Base-by-base conservation (phyloP, 2,329 filamentous ascomycete genomes). In the Hypomyces rosellus region DNA sequence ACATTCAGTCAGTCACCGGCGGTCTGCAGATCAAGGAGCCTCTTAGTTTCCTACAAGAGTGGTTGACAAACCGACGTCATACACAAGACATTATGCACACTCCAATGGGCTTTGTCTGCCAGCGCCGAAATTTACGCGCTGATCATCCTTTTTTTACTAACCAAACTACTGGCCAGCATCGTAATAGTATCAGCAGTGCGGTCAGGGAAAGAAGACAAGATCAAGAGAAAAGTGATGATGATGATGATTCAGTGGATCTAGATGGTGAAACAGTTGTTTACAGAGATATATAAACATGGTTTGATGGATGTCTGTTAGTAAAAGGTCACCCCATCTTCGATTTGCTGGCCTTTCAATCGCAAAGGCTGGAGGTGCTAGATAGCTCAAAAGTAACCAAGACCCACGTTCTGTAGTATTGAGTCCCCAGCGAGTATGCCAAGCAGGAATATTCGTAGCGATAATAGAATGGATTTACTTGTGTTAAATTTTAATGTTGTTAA, bases 11-110 rank as follows among this genome's bases (percentile, higher is more conserved):
- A 14, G 36, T 38, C 36, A n/a, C 41, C n/a, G n/a, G 33, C 5
- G 52, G 47, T 33, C 9, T 55, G 6, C 25, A 22, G 22, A 37
- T 50, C 12, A 15, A 48, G n/a, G 25, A 69, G n/a, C 70, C 71
- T 0, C 55, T 72, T 3, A 64, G 58, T 1, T 80, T 80, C 56
- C 56, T 83, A 0, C 67, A 75, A 8, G 78, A 83, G 37, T 84
- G 79, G 80, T 62, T 83, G 1, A 63, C 74, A 0, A 50, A 77
- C 1, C 69, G 75, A 0, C 73, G 80, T 2, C 75, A 75, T 34
- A 74, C 74, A 0, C 74, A 80, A 45, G 78, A 84, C 50, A 72
- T 83, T 34, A 57, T 71, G 36, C 75, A 82, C 22, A 83, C 78
- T 0, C 80, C 78, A 0, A 81, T 83, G 71, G 79, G 78, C 0